A percentile compares a stretch with the other conserved stretches of the same genome.
Conservation (phyloP, 192 early-diverging fungal genomes). For the Phlyctochytrium bullatum region DNA sequence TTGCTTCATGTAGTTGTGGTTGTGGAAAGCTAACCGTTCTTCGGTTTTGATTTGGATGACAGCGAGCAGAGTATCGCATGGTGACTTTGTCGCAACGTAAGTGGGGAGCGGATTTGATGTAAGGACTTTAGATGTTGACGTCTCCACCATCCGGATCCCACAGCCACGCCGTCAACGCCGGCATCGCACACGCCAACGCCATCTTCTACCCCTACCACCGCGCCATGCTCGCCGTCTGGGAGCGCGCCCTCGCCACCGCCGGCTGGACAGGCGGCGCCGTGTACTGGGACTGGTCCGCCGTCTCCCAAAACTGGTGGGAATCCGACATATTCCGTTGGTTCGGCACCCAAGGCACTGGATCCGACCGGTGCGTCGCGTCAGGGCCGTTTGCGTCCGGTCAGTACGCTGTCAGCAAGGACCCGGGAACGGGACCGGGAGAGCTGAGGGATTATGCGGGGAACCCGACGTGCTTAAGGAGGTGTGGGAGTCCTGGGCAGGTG, state of each 20-base stretch:
- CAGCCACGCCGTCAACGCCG: background rate
- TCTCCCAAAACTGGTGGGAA: background rate
- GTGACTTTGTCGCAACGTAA: constrained; percentile 12
- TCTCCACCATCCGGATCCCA: background rate
- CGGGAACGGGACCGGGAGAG: background rate
- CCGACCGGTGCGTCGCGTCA: constrained; percentile 3
- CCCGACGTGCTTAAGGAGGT: constrained; percentile 13
- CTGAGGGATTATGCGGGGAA: background rate
- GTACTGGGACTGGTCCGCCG: constrained; percentile 10
- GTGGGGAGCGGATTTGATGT: background rate
- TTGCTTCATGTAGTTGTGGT: no score
- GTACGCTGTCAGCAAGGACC: background rate
- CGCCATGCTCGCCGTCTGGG: constrained; percentile 11
- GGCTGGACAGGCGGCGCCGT: background rate
- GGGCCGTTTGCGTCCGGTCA: background rate
- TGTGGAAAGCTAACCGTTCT: no score
- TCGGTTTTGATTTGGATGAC: no score
- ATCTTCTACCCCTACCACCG: constrained; percentile 24
- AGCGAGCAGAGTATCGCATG: constrained; percentile 1
- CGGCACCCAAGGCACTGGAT: background rate
- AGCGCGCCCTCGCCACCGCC: background rate
- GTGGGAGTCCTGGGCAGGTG: constrained; percentile 8
- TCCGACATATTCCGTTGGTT: constrained; percentile 12
- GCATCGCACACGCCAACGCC: constrained; percentile 18
- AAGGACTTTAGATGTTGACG: background rate